Evolutionary conservation across 2,329 filamentous ascomycete species (phyloP), one percentile per base, ranked within the genome.

Genomic region (Pseudogymnoascus sp.): DNA sequence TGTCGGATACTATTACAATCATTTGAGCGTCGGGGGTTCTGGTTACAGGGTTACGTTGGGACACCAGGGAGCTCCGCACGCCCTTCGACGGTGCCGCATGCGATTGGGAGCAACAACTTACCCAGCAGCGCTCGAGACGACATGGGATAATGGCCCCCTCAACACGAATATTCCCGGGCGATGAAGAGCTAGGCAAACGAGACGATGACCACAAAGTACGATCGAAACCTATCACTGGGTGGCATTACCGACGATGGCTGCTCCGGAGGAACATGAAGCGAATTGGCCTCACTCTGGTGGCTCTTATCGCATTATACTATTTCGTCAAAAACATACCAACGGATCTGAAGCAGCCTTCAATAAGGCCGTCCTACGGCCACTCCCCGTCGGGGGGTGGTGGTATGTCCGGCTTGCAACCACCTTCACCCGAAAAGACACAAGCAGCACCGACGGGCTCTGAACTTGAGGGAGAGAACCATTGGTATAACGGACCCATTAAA

Each of bases 401-500:
- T 9, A 35, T 33, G 28, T 8, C 28, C 4, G 12, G 49, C 7
- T 28, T 16, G 43, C 55, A 62, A 35, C 59, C 60, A 18, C 63
- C 64, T 38, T 41, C 59, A 6, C 52, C n/a, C 16, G 63, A 52
- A 18, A 43, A 59, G 59, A n/a, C 61, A 14, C 35, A 12, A 14
- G 38, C 66, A n/a, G 64, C 62, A 25, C 3, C 52, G 5, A 41
- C 25, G 4, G 62, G 61, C 14, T 63, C 64, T n/a, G 60, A 66
- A 58, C 38, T 72, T 63, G 63, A 64, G 66, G 69, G 67, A 23
- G 62, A 66, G 55, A 71, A 73, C 62, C 75, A 80, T 65, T 80
- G 80, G 60, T 93, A 88, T 73, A 84, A 87, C 65, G 92, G 90
- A 0, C 83, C 83, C 1, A 80, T 96, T 67, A 84, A 80, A 68